These are phyloP conservation scores for Irpex sp. DNA, from an alignment of 1,284 basidiomycete species.

Conservation along the genomic window DNA sequence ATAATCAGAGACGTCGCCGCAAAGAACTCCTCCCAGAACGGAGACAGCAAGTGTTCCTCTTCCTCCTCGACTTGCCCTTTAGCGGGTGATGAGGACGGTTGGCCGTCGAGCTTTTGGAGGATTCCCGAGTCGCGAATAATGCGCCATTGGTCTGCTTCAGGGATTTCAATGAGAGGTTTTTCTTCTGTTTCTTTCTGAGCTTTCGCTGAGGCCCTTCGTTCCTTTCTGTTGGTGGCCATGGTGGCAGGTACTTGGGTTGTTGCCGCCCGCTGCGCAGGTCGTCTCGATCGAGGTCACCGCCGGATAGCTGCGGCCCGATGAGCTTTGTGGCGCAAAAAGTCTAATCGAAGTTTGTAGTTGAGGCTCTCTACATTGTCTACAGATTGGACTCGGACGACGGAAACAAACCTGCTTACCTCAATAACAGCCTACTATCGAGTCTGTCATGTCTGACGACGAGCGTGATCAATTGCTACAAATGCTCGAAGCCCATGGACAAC, in stretches of 20 bases:
- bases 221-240: slow-evolving; percentile 40
- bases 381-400: not conserved
- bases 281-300: no score
- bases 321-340: not conserved
- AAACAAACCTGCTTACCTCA: not conserved
- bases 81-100: no score
- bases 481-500: slow-evolving; percentile 60
- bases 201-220: slow-evolving; percentile 16
- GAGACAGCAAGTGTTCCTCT: slow-evolving; percentile 33
- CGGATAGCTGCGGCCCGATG: not conserved
- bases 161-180: slow-evolving; percentile 36
- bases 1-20: slow-evolving; percentile 55
- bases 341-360: not conserved
- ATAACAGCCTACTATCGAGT: not conserved
- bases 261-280: not conserved
- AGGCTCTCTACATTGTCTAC: not conserved
- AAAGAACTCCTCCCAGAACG: slow-evolving; percentile 67
- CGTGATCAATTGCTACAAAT: slow-evolving; percentile 40
- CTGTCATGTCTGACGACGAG: slow-evolving; percentile 22
- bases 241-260: no score
- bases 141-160: slow-evolving; percentile 74
- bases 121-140: slow-evolving; percentile 65
- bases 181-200: not conserved
- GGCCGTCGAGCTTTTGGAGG: slow-evolving; percentile 37
- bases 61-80: no score